A percentile compares a stretch with the other conserved stretches of the same genome.
Conservation (phyloP, 305 asterid species). For the Coffea humblotiana region DNA sequence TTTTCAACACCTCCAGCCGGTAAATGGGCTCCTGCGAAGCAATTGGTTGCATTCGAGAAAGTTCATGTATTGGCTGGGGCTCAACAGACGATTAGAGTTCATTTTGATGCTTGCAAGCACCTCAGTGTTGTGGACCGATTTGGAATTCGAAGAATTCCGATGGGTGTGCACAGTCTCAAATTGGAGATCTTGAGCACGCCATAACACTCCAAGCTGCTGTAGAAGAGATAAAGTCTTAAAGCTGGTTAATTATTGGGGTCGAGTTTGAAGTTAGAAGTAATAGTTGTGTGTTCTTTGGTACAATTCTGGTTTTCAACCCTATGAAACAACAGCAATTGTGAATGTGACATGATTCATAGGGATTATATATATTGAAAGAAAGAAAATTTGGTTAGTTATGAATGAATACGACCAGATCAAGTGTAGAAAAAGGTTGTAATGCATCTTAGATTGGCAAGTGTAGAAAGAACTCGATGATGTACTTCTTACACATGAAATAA, state of each 20-base stretch:
- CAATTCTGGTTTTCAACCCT: no score
- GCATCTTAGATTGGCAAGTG: not conserved
- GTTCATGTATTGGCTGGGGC: slow-evolving; percentile 42
- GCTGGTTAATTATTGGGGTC: not conserved
- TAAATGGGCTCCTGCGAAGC: slow-evolving; percentile 32
- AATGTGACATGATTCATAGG: not conserved
- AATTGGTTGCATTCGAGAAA: slow-evolving; percentile 64
- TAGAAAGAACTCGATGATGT: not conserved
- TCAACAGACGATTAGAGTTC: slow-evolving; percentile 35
- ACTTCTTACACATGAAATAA: not conserved
- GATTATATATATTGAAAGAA: not conserved
- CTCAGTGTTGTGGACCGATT: slow-evolving; percentile 56
- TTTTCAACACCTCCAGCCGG: slow-evolving; percentile 34
- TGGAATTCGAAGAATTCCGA: slow-evolving; percentile 67
- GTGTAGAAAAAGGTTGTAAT: slow-evolving; percentile 2
- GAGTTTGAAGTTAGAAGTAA: not conserved
- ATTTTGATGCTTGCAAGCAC: slow-evolving; percentile 57
- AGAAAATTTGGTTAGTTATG: not conserved
- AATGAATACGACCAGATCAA: not conserved
- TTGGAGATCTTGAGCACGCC: slow-evolving; percentile 64
- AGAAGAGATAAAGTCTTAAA: slow-evolving; percentile 31
- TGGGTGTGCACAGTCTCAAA: slow-evolving; percentile 76
- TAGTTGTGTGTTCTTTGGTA: not conserved
- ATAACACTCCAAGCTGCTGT: slow-evolving; percentile 39
- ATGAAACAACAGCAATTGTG: not conserved